These are phyloP conservation scores for Vicia faba DNA, from an alignment of 306 rosid species.

Conservation along the genomic window DNA sequence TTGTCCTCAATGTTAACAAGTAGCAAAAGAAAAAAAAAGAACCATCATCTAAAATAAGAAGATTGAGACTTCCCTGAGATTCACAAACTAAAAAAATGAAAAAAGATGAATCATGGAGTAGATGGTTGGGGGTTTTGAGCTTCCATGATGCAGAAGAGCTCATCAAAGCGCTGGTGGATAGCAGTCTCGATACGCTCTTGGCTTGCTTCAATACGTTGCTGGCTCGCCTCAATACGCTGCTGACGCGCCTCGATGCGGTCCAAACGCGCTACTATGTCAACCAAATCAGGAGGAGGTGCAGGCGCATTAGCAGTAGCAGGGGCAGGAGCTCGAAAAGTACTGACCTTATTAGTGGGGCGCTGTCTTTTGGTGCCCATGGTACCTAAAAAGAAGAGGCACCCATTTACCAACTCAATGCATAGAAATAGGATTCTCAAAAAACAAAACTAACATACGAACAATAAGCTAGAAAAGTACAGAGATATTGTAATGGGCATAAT, in stretches of 20 bases:
- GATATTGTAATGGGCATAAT: not conserved
- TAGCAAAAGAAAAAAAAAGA: not conserved
- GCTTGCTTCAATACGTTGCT: constrained; percentile 13
- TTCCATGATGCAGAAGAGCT: constrained; percentile 10
- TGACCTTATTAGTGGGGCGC: constrained; percentile 12
- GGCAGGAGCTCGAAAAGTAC: constrained; percentile 15
- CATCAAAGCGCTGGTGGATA: constrained; percentile 23
- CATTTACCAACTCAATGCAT: constrained; percentile 6
- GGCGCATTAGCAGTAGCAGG: constrained; percentile 8
- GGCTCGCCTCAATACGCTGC: constrained; percentile 21
- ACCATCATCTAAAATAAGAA: constrained; percentile 11
- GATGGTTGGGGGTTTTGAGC: constrained; percentile 7
- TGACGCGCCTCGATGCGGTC: constrained; percentile 23
- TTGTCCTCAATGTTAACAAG: constrained; percentile 23
- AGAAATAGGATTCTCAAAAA: not conserved
- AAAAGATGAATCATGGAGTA: not conserved
- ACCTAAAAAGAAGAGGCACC: constrained; percentile 3
- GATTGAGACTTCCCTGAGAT: constrained; percentile 12
- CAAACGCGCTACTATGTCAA: constrained; percentile 21
- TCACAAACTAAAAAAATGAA: not conserved
- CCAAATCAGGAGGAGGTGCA: constrained; percentile 24
- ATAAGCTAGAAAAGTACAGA: not conserved
- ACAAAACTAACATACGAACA: not conserved
- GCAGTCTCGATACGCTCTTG: constrained; percentile 25
- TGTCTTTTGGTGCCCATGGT: constrained; percentile 27